A percentile compares a stretch with the other conserved stretches of the same genome.
phyloP scores from a whole-genome alignment of 2,329 filamentous ascomycete species.

The Colletotrichum kahawae region DNA sequence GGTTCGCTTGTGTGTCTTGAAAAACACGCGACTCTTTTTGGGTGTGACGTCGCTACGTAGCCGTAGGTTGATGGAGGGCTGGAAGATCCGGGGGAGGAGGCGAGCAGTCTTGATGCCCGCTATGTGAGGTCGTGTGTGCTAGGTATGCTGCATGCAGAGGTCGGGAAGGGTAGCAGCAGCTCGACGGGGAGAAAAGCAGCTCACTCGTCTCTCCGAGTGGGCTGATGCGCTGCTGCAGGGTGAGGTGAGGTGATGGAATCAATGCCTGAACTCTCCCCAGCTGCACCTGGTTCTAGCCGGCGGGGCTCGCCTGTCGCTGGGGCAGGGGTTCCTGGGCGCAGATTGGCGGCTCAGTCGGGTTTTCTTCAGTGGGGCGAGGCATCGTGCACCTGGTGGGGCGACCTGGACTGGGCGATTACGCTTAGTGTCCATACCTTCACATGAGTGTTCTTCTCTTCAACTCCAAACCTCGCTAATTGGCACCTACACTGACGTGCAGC shows the following conservation, averaged over 20 bases:
- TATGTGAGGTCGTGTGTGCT: neutral
- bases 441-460: neutral
- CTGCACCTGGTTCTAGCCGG: neutral
- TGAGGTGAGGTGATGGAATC: conserved; percentile 15
- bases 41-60: neutral
- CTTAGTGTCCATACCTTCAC: too few relatives aligned
- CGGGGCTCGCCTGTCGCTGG: neutral
- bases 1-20: neutral
- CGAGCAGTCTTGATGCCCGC: neutral
- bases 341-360: neutral
- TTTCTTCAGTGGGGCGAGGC: neutral
- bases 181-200: neutral
- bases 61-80: neutral
- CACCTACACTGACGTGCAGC: neutral
- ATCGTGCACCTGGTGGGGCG: too few relatives aligned
- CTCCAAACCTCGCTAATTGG: neutral
- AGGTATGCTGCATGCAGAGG: neutral
- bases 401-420: neutral
- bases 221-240: conserved; percentile 5
- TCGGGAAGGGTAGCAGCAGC: neutral
- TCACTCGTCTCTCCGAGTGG: neutral
- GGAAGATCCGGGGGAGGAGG: neutral
- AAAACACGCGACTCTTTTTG: neutral
- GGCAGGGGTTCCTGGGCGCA: neutral
- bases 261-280: neutral